Evolutionary conservation across 176 grass and related monocot genomes (phyloP), one percentile per base, ranked within the genome.

Genomic region (Paspalum vaginatum): DNA sequence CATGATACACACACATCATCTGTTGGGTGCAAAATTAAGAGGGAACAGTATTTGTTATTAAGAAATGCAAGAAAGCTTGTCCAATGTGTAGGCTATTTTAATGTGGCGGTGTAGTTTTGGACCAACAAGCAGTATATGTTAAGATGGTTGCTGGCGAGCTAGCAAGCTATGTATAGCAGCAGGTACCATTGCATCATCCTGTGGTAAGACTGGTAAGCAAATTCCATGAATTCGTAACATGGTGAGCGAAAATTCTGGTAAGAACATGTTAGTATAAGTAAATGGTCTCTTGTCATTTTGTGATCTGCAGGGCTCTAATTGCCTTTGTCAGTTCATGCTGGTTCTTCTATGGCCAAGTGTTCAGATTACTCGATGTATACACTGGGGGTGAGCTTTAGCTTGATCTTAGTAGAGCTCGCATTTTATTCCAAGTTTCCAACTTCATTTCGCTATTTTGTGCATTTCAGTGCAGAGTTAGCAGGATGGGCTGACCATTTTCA

Each of bases 111-210:
- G 11, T 26, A 65, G 25, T 68, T 65, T 47, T 66, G 44, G 50
- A 38, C 79, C 18, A 55, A 44, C 48, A 56, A 45, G 39, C 61
- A 65, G 47, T 74, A 44, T 75, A 44, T 75, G n/a, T 46, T 56
- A 66, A 14, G 24, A 16, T 59, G 65, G 53, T 41, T 15, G 8
- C 6, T 63, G 2, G 1, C 9, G 26, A 41, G 43, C 79, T 51
- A n/a, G 44, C 27, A 9, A 41, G 62, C 20, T 4, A 22, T 43
- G 9, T 65, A 56, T 65, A 55, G 54, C 2, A 3, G 37, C 11
- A 22, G 27, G 32, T 12, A 65, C 11, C 32, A 55, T 55, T 60
- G 49, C 42, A 26, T 7, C 11, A 50, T 0, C 14, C 16, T 27
- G 22, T 60, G 44, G 32, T 16, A 37, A 81, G 59, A n/a, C 17